Conservation (phyloP, 176 grass and related monocot species). For the Oryza australiensis region DNA sequence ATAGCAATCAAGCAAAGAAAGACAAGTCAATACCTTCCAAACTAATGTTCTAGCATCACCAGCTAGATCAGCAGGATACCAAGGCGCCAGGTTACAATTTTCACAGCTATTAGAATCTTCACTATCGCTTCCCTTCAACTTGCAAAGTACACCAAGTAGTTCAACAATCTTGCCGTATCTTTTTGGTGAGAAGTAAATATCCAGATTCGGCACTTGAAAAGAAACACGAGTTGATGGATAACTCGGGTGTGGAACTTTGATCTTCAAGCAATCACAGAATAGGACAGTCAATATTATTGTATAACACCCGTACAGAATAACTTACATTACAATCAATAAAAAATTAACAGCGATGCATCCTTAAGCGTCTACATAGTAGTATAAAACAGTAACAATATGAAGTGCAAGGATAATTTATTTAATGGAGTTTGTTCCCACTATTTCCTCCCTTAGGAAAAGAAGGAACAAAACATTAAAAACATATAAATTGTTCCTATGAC, state of each 20-base stretch:
- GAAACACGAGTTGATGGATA: slow-evolving; percentile 93
- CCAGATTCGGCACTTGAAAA: slow-evolving; percentile 94
- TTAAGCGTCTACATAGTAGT: background rate
- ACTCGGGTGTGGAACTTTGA: slow-evolving; percentile 86
- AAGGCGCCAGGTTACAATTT: slow-evolving; percentile 56
- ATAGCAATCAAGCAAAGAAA: slow-evolving; percentile 22
- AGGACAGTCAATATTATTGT: slow-evolving; percentile 22
- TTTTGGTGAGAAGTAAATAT: slow-evolving; percentile 92
- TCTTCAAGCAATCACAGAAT: slow-evolving; percentile 56
- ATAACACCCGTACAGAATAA: slow-evolving; percentile 17
- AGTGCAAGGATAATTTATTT: slow-evolving; percentile 7
- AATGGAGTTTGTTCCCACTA: background rate
- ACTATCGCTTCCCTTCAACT: slow-evolving; percentile 52
- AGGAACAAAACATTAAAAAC: background rate
- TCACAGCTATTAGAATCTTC: slow-evolving; percentile 41
- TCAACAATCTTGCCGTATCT: slow-evolving; percentile 73
- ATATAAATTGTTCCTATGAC: background rate
- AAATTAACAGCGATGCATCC: background rate
- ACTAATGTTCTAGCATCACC: slow-evolving; percentile 89
- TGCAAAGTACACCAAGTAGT: slow-evolving; percentile 70
- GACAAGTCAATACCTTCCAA: slow-evolving; percentile 74
- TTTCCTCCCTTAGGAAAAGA: slow-evolving; percentile 1
- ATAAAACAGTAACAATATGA: background rate
- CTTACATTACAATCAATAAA: background rate
- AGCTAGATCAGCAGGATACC: slow-evolving; percentile 91